Base-by-base conservation (phyloP, 306 rosid genomes). In the Erythrophleum fordii region DNA sequence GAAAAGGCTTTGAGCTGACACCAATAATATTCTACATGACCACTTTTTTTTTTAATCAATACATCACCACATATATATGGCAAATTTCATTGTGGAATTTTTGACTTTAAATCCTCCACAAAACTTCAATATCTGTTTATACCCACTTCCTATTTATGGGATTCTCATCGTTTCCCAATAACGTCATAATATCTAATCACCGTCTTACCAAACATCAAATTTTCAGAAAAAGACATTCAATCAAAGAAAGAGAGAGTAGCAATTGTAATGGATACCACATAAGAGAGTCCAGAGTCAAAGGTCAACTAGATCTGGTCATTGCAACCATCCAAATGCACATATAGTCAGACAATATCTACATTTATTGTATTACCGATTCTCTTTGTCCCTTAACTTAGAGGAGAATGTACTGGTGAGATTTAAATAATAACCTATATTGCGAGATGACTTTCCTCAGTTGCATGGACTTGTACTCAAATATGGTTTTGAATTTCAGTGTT, bases 81-180 rank as follows among this genome's bases (percentile, higher is more conserved):
- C 34, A 72, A 83, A 69, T 74, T 75, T 81, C 75, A 82, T 84
- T 64, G 80, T 82, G 82, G 51, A 67, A 31, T 23, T 58, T 84
- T 87, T 85, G 91, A 88, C 88, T 83, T 74, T 70, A 58, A 67
- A 72, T 34, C 77, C 69, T 74, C 94, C 89, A 83, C 94, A 85
- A 79, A 77, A 83, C 56, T 17, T 56, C 70, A 14, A 52, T 81
- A 6, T 73, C 17, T 26, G 25, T 76, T 76, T 80, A 68, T 78
- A 85, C 80, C 85, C 92, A 91, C 86, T 85, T 89, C 90, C 87
- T 68, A 81, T 77, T 51, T 70, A 85, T 76, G 91, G 87, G 70
- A 56, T 83, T 81, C 84, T 42, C 74, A 80, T 82, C 80, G 77
- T 88, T 71, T 89, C 81, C 87, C 86, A 87, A 79, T 82, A 85